Base-by-base conservation (phyloP, 805 yeast genomes). In the Saturnispora sekii region DNA sequence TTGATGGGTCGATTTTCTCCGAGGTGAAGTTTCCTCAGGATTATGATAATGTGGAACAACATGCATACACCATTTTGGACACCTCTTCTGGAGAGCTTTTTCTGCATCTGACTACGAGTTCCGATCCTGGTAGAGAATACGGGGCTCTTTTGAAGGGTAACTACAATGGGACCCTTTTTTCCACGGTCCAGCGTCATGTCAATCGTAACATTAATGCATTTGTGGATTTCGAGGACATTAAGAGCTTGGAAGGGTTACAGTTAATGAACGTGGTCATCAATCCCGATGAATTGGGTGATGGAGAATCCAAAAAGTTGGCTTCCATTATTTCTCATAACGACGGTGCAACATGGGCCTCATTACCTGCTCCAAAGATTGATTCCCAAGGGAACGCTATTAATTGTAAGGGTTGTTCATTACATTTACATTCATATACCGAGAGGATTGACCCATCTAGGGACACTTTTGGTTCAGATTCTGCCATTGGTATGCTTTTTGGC, bases 381-480 rank as follows among this genome's bases (percentile, higher is more conserved):
- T 73, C 83, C 0, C 60, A 73, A 1, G 85, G 86, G 3, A 70
- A 77, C 36, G 67, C 66, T 34, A 78, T 73, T 45, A 64, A 67
- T 33, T 53, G 79, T 12, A 72, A 70, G 2, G 70, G 76, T 39
- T 90, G 97, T 54, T 79, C 95, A 0, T 72, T 90, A 54, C 83
- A 90, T 58, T 62, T 90, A 39, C 97, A 88, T 59, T 94, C 97
- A 0, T 89, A 74, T 61, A 89, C 97, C 1, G 97, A 90, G 60
- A 72, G 96, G 51, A 64, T 65, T 3, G 97, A 89, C 60, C 72
- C 74, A 45, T 30, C 50, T 1, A 74, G 96, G 54, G 97, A 90
- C 57, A 81, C 95, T 0, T 85, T 69, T 53, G 83, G 95, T 0
- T 88, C 97, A 0, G 79, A 85, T 0, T 81, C 96, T 9, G 97